Base-by-base conservation (phyloP, 192 early-diverging fungal species). In the Cetraspora pellucida region DNA sequence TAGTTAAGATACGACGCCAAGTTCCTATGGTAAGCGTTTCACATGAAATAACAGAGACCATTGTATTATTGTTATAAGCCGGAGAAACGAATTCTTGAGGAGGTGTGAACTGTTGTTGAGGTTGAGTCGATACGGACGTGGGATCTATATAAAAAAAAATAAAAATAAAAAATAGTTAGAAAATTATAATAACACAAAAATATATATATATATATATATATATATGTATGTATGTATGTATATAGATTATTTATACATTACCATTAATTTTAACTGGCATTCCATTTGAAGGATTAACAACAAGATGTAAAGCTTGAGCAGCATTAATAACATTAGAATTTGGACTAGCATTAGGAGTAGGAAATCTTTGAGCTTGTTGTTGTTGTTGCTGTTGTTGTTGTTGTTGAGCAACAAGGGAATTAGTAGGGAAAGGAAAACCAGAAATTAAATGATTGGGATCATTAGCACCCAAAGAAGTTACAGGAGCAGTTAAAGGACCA, bases 1-100 rank as follows among this genome's bases (percentile, higher is more conserved):
- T 76, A 21, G 83, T 87, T 31, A 82, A 82, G 80, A 91, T 91
- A 47, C 89, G 81, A 74, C 87, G 85, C 89, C 89, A 91, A 6
- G 86, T 85, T 59, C 89, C 89, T 17, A 91, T 87, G 1, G 85
- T 85, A 16, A 91, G 75, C 9, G 88, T 83, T 60, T 88, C 86
- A 54, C 81, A 85, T 49, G 85, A 79, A 31, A 90, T 78, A 44
- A 80, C 72, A 23, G 79, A 81, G 31, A 80, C 78, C 1, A 80
- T 76, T 47, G 83, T 72, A 61, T 82, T 70, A 37, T 87, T 79
- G 27, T 73, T 75, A 69, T 78, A 58, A 23, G 82, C 68, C 19
- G 82, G 60, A 0, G 84, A 77, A 1, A 72, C n/a, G 0, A 80
- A 77, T 60, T 80, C 85, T 28, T 82, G 77, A 7, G 80, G 63